Evolutionary conservation across 2,329 filamentous ascomycete species (phyloP).

Genomic region (Cladosporium austrohemisphaericum): DNA sequence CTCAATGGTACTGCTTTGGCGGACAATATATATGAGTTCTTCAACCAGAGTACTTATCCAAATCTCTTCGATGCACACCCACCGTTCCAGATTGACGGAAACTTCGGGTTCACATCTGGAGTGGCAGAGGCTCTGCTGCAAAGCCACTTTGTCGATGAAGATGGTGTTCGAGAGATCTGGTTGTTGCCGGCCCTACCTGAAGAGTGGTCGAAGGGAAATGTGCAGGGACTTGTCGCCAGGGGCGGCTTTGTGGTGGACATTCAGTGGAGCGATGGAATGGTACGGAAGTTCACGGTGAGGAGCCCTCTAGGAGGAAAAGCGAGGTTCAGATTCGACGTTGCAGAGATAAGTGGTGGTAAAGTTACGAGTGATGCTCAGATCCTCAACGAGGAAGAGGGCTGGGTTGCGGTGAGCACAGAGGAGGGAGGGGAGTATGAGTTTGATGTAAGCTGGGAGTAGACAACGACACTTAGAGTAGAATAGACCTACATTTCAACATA

Average conservation of each 20-base stretch:
- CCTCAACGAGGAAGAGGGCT: constrained; percentile 4
- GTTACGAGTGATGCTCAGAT: not conserved
- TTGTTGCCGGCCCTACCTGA: constrained; percentile 24
- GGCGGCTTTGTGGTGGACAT: constrained; percentile 10
- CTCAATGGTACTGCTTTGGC: constrained; percentile 51
- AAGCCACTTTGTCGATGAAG: constrained; percentile 4
- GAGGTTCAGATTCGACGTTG: constrained; percentile 8
- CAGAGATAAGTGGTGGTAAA: not conserved
- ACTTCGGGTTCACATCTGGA: constrained; percentile 52
- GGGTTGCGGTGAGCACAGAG: not conserved
- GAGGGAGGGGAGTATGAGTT: constrained; percentile 8
- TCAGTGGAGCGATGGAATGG: constrained; percentile 1
- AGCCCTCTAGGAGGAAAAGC: constrained; percentile 2
- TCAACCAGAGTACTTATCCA: constrained; percentile 12
- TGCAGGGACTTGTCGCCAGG: constrained; percentile 8
- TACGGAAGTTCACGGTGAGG: constrained; percentile 1
- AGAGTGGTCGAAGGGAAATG: constrained; percentile 7
- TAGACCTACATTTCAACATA: too few relatives aligned
- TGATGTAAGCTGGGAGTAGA: not conserved
- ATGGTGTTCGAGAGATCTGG: constrained; percentile 9
- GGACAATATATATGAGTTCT: constrained; percentile 38
- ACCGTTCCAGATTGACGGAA: constrained; percentile 59
- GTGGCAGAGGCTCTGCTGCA: constrained; percentile 16
- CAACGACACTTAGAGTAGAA: too few relatives aligned
- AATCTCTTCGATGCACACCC: constrained; percentile 34